Percentiles rank a stretch among this genome's conserved stretches.
phyloP scores from a whole-genome alignment of 2,329 filamentous ascomycete genomes.

The Aspergillus piperis region DNA sequence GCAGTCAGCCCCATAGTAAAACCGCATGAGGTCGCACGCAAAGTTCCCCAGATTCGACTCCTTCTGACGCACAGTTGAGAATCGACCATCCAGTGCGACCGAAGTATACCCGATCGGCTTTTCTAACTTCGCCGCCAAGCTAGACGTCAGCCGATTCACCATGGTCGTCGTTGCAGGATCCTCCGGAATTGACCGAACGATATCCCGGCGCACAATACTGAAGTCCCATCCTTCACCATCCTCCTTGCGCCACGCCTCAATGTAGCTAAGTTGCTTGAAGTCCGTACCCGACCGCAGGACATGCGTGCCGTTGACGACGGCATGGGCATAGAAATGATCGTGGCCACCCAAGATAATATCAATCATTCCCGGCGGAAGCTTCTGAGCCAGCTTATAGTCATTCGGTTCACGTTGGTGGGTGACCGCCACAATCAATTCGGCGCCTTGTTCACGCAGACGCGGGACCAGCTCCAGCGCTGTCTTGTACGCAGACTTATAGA shows the following conservation, averaged over 20 bases:
- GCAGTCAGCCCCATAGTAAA: constrained; percentile 78
- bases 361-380: constrained; percentile 68
- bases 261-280: constrained; percentile 88
- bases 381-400: constrained; percentile 79
- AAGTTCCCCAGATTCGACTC: constrained; percentile 91
- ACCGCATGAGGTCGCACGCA: constrained; percentile 86
- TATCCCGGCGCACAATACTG: constrained; percentile 72
- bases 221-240: constrained; percentile 69
- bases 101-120: constrained; percentile 83
- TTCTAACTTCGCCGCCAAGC: constrained; percentile 73
- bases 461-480: constrained; percentile 77
- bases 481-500: constrained; percentile 75
- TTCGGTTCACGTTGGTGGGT: constrained; percentile 88
- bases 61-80: constrained; percentile 72
- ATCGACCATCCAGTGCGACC: constrained; percentile 79
- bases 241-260: constrained; percentile 68
- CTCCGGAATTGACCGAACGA: constrained; percentile 67
- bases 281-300: constrained; percentile 86
- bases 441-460: constrained; percentile 70
- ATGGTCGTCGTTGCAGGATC: constrained; percentile 63
- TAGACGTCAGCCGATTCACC: constrained; percentile 69
- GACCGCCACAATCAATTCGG: constrained; percentile 78
- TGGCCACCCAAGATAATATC: constrained; percentile 88
- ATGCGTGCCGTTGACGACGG: constrained; percentile 74
- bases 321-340: constrained; percentile 84